phyloP scores from a whole-genome alignment of 768 basidiomycete species.

The Boletus tomentosulus region DNA sequence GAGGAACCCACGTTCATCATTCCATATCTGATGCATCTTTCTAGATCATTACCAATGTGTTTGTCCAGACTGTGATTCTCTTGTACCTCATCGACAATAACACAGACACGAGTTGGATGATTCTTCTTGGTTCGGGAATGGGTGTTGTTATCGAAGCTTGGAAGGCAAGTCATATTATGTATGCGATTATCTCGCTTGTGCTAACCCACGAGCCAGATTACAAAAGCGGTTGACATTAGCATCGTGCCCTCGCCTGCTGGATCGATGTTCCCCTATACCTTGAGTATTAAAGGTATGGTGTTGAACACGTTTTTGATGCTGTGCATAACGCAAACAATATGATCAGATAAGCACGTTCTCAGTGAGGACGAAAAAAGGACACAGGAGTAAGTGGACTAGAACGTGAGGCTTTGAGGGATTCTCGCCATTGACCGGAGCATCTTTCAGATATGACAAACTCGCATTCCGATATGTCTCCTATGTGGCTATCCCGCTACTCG shows the following conservation, averaged over 20 bases:
- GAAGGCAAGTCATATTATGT: conserved; percentile 56
- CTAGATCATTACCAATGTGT: conserved; percentile 85
- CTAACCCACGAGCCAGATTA: conserved; percentile 49
- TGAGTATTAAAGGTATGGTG: conserved; percentile 73
- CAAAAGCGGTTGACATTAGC: conserved; percentile 85
- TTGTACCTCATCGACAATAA: conserved; percentile 95
- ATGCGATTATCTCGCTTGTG: conserved; percentile 9
- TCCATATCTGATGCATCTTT: conserved; percentile 10
- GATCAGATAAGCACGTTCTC: conserved; percentile 87
- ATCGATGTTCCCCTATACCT: conserved; percentile 68
- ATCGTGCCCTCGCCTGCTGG: conserved; percentile 59
- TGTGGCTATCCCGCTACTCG: conserved; percentile 77
- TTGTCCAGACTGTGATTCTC: conserved; percentile 86
- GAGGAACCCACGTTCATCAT: conserved; percentile 9
- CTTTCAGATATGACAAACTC: conserved; percentile 73
- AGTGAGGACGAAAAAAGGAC: conserved; percentile 97
- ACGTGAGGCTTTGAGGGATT: conserved; percentile 18
- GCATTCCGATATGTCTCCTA: conserved; percentile 96
- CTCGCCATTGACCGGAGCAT: conserved; percentile 2
- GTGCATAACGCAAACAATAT: conserved; percentile 7
- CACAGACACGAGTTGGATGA: conserved; percentile 97
- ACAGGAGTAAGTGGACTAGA: conserved; percentile 67
- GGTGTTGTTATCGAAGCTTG: conserved; percentile 87
- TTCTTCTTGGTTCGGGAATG: conserved; percentile 81
- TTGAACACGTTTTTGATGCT: conserved; percentile 13